phyloP scores from a whole-genome alignment of 345 rosid species.

The Pistacia atlantica region DNA sequence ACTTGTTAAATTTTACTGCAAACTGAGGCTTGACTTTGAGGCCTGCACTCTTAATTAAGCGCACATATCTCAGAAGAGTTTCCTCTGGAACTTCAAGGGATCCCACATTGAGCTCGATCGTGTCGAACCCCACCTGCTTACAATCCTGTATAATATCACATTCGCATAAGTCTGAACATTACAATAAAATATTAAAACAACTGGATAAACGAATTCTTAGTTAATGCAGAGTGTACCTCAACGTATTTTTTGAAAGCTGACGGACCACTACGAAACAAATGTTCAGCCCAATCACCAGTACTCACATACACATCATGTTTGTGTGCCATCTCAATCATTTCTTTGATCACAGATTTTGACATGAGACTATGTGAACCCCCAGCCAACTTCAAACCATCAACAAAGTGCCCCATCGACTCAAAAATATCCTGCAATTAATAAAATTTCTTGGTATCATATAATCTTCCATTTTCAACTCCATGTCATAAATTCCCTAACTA shows the following conservation, averaged over 20 bases:
- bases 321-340: slow-evolving; percentile 74
- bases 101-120: slow-evolving; percentile 76
- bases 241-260: slow-evolving; percentile 70
- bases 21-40: slow-evolving; percentile 86
- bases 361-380: slow-evolving; percentile 85
- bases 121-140: slow-evolving; percentile 83
- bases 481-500: not conserved
- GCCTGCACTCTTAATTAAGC: slow-evolving; percentile 75
- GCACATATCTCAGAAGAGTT: slow-evolving; percentile 77
- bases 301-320: slow-evolving; percentile 83
- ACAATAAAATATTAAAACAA: not conserved
- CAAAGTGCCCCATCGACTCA: slow-evolving; percentile 82
- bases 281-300: slow-evolving; percentile 94
- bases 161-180: not conserved
- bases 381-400: slow-evolving; percentile 86
- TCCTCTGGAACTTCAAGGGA: slow-evolving; percentile 88
- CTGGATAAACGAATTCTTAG: not conserved
- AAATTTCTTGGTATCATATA: not conserved
- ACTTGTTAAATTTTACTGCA: slow-evolving; percentile 68
- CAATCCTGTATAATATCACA: slow-evolving; percentile 57
- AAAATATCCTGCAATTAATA: slow-evolving; percentile 61
- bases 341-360: slow-evolving; percentile 68
- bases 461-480: not conserved
- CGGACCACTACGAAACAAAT: slow-evolving; percentile 66
- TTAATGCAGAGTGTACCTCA: not conserved